Evolutionary conservation across 768 basidiomycete species (phyloP).

Genomic region (Pleurotus giganteus): DNA sequence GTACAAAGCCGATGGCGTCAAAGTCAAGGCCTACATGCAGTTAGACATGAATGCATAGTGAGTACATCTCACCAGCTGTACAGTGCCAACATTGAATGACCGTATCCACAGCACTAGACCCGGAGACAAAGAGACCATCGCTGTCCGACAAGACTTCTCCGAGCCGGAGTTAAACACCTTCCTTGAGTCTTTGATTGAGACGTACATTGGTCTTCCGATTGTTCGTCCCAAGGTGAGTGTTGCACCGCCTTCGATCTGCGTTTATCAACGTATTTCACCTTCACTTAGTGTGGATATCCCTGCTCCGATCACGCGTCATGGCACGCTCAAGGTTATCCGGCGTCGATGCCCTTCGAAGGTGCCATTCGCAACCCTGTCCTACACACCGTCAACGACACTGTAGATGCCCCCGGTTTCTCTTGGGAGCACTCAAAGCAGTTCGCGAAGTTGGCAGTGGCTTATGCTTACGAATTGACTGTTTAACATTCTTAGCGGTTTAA

Average conservation of each 20-base stretch:
- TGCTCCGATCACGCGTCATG: slow-evolving; percentile 3
- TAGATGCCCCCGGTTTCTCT: slow-evolving; percentile 2
- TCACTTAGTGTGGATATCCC: not conserved
- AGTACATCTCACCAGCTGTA: not conserved
- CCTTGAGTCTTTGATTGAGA: not conserved
- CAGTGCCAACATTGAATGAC: not conserved
- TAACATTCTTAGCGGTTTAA: too few relatives aligned
- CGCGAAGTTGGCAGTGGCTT: slow-evolving; percentile 2
- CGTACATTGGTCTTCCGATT: not conserved
- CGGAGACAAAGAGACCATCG: not conserved
- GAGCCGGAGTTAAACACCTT: not conserved
- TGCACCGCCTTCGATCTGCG: not conserved
- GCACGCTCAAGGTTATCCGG: not conserved
- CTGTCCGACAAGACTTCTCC: not conserved
- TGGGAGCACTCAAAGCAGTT: slow-evolving; percentile 3
- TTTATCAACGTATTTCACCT: not conserved
- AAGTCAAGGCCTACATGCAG: slow-evolving; percentile 31
- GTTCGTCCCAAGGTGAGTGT: not conserved
- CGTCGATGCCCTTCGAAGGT: slow-evolving; percentile 6
- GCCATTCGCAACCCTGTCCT: not conserved
- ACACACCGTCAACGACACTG: not conserved
- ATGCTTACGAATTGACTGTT: slow-evolving; percentile 1
- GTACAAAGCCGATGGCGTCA: not conserved
- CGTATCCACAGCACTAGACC: not conserved
- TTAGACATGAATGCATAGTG: slow-evolving; percentile 6